Percentiles rank a stretch among this genome's conserved stretches.
Evolutionary conservation across 352 stramenopile genomes (phyloP).

Genomic region (Phytophthora tubulina): DNA sequence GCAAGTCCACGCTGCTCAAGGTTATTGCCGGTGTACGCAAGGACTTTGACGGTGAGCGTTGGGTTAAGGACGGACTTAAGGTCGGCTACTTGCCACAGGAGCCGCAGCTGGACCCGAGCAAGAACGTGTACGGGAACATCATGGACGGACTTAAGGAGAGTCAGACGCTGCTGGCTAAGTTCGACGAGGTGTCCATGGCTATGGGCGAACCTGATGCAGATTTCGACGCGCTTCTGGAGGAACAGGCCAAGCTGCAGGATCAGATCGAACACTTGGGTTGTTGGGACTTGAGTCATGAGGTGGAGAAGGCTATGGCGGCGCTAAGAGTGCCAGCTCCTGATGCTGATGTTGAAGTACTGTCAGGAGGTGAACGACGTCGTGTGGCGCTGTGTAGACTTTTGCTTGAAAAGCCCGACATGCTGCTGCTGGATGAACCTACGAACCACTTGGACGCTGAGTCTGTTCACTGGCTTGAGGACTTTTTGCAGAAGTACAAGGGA

Average conservation of each 20-base stretch:
- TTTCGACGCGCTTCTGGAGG: slow-evolving; percentile 85
- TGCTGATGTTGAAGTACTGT: slow-evolving; percentile 81
- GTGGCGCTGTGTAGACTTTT: slow-evolving; percentile 96
- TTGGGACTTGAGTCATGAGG: slow-evolving; percentile 85
- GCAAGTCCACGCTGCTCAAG: slow-evolving; percentile 97
- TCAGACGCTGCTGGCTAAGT: slow-evolving; percentile 77
- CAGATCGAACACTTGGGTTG: slow-evolving; percentile 87
- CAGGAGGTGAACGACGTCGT: slow-evolving; percentile 94
- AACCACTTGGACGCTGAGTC: slow-evolving; percentile 99
- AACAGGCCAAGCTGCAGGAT: slow-evolving; percentile 89
- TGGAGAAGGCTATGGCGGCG: slow-evolving; percentile 87
- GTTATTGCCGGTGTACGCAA: slow-evolving; percentile 93
- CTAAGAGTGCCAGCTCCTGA: slow-evolving; percentile 77
- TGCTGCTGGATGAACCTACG: slow-evolving; percentile 98
- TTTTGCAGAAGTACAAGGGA: slow-evolving; percentile 95
- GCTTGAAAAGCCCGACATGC: slow-evolving; percentile 96
- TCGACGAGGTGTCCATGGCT: slow-evolving; percentile 89
- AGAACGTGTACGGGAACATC: slow-evolving; percentile 93
- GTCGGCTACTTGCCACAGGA: slow-evolving; percentile 92
- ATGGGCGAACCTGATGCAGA: slow-evolving; percentile 93
- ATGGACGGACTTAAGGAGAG: slow-evolving; percentile 90
- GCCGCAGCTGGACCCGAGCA: slow-evolving; percentile 81
- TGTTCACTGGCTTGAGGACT: slow-evolving; percentile 98
- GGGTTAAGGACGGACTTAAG: slow-evolving; percentile 87
- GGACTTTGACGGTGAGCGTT: slow-evolving; percentile 90